Evolutionary conservation across 257 asterid species (phyloP), one percentile per base, ranked within the genome.

Genomic region (Linderniella brevidens): DNA sequence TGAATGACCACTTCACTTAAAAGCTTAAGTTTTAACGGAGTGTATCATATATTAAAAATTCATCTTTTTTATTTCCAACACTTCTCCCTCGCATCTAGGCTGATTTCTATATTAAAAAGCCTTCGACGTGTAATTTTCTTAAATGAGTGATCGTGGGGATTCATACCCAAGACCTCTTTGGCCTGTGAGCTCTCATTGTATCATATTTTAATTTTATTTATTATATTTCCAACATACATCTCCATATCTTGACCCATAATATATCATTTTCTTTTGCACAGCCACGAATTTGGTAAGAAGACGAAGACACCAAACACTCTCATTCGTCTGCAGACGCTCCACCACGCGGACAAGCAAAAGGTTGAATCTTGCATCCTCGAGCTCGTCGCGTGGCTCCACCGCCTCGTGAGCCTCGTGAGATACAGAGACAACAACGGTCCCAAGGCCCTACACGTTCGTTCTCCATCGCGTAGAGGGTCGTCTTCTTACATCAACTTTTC

Each of bases 241-340:
- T 18, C 19, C 7, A 10, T 17, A 4, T 41, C 5, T 5, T 5
- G 13, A 13, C 13, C 13, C 4, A n/a, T n/a, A n/a, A n/a, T n/a
- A 45, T 48, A 0, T 16, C 41, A n/a, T 13, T 54, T 41, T 49
- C 37, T 46, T 47, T 12, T 55, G 19, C n/a, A 52, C 87, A 88
- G 98, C 36, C 69, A 53, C 14, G 96, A 80, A 13, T 88, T 81
- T 14, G 94, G 96, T 50, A 81, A 79, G 74, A 80, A 78, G 55
- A 58, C 67, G 0, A 41, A 60, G 49, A 40, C 68, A 5, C 74
- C 59, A 20, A 65, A 35, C 46, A 76, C 62, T 72, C 64, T 75
- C 43, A 77, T 79, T 35, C 88, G 96, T 46, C 59, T 90, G 50
- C 99, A 85, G 47, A 90, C 99, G 6, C 88, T 90, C 12, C 84